Evolutionary conservation across 2,329 filamentous ascomycete genomes (phyloP), one percentile per base, ranked within the genome.

Genomic region (Fusarium secorum): DNA sequence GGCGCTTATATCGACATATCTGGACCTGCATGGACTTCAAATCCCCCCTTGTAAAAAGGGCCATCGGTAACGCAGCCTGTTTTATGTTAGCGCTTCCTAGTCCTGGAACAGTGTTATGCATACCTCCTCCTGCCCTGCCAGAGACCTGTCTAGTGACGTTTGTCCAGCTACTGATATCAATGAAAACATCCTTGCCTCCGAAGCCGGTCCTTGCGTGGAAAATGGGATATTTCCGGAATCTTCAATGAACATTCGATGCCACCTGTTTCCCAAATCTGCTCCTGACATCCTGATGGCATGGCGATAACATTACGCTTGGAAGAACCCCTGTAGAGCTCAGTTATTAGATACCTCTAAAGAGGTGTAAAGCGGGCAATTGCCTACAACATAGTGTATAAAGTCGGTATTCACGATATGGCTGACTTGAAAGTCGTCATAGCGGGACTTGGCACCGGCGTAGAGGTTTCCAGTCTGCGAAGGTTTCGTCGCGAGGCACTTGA

Each of bases 81-180:
- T 3, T 28, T 0, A 18, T 1, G 2, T 52, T 10, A 52, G 49
- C 0, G 0, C 4, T 10, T 38, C 5, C 4, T 13, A 11, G 0
- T 17, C 11, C 9, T 13, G 30, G 11, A 22, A 18, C 13, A 7
- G 0, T 6, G 1, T 17, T 0, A 18, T 9, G 0, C 18, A 4
- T 52, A 17, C 49, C 49, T 0, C 49, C 49, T n/a, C 49, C 49
- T 13, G 33, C n/a, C 4, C 49, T 38, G 0, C 49, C 33, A 7
- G 14, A 11, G 10, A 28, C 24, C 0, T 9, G 1, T 4, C 14
- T 14, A 2, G 49, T 38, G 2, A 52, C 24, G 10, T 52, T 52
- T 9, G 22, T 39, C 49, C 49, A 52, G 32, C 18, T 13, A 5
- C 22, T 28, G 10, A n/a, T 39, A 5, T 52, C 14, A 5, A 52